These are phyloP conservation scores for Penicillium corylophilum DNA, from an alignment of 2,329 filamentous ascomycete genomes.

Conservation along the genomic window DNA sequence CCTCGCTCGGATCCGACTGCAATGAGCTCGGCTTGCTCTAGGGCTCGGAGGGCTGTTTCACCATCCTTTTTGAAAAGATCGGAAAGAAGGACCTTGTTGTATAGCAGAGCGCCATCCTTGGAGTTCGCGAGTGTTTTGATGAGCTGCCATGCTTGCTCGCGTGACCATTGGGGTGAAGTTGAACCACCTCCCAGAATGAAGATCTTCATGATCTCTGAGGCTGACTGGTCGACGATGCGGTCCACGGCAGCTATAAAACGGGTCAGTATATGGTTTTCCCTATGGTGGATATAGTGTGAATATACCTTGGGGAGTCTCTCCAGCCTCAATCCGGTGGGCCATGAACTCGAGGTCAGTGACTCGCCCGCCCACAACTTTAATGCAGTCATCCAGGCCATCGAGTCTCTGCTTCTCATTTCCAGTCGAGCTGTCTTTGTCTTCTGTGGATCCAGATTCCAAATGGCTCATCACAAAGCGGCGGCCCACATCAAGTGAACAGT, in stretches of 20 bases:
- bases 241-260: slow-evolving; percentile 63
- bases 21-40: slow-evolving; percentile 85
- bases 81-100: slow-evolving; percentile 80
- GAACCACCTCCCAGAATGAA: slow-evolving; percentile 69
- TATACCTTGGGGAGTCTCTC: slow-evolving; percentile 70
- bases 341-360: slow-evolving; percentile 95
- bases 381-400: slow-evolving; percentile 74
- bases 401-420: slow-evolving; percentile 54
- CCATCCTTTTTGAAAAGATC: slow-evolving; percentile 72
- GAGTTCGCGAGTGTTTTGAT: slow-evolving; percentile 74
- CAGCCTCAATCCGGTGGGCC: slow-evolving; percentile 81
- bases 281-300: background rate
- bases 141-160: slow-evolving; percentile 86
- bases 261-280: slow-evolving; percentile 17
- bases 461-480: slow-evolving; percentile 88
- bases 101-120: slow-evolving; percentile 62
- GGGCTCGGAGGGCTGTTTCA: slow-evolving; percentile 72
- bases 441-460: slow-evolving; percentile 53
- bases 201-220: slow-evolving; percentile 89
- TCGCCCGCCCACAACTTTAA: slow-evolving; percentile 79
- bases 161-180: slow-evolving; percentile 66
- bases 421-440: slow-evolving; percentile 31
- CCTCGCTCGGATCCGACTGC: slow-evolving; percentile 70
- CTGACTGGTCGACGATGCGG: slow-evolving; percentile 85
- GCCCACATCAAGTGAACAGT: slow-evolving; percentile 80